phyloP scores from a whole-genome alignment of 2,329 filamentous ascomycete genomes.

The Scytalidium sp. region DNA sequence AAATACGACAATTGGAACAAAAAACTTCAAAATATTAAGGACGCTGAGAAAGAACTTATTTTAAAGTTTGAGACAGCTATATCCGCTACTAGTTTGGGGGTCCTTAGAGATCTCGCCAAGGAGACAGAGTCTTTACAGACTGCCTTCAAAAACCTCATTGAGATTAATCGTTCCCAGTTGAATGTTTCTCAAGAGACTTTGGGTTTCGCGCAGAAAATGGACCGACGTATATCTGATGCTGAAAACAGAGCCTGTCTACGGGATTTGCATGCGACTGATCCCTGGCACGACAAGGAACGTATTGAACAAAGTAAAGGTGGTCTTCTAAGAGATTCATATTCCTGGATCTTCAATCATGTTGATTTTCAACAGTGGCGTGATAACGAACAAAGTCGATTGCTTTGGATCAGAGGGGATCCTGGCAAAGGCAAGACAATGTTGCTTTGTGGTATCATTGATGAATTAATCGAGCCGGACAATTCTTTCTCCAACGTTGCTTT shows the following conservation, averaged over 20 bases:
- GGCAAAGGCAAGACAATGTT: slow-evolving; percentile 36
- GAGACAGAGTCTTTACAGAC: no score
- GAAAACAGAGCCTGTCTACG: slow-evolving; percentile 4
- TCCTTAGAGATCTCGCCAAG: no score
- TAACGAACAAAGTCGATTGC: slow-evolving; percentile 17
- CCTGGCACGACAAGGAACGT: slow-evolving; percentile 9
- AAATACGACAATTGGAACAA: slow-evolving; percentile 1
- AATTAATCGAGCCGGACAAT: slow-evolving; percentile 11
- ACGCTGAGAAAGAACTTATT: neutral
- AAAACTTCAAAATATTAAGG: slow-evolving; percentile 1
- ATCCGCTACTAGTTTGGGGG: no score
- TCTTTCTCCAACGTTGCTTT: neutral
- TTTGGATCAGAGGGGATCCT: slow-evolving; percentile 33
- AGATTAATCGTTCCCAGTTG: no score
- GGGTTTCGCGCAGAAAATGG: no score
- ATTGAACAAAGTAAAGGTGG: slow-evolving; percentile 20
- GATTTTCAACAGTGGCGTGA: slow-evolving; percentile 25
- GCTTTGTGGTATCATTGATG: slow-evolving; percentile 19
- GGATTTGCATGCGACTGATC: slow-evolving; percentile 10
- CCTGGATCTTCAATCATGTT: slow-evolving; percentile 29
- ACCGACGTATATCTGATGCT: neutral
- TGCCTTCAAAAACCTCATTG: no score
- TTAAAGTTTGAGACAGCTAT: slow-evolving; percentile 4
- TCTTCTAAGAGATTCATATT: slow-evolving; percentile 26
- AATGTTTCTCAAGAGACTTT: no score